Base-by-base conservation (phyloP, 2,329 filamentous ascomycete species). In the Claviceps arundinis region DNA sequence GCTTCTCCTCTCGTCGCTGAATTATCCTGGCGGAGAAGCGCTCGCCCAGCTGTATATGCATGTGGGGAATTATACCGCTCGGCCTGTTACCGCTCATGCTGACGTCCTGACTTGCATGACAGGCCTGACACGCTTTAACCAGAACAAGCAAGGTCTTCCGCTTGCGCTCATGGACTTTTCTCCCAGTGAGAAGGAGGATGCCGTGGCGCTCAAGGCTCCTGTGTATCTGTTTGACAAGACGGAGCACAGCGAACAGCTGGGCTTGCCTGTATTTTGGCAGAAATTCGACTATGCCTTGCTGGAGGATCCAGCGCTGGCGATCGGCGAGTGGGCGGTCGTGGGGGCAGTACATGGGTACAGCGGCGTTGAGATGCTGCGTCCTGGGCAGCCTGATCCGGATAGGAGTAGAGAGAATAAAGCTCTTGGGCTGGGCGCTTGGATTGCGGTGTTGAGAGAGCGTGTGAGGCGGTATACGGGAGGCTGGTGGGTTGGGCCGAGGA, bases 11-110 rank as follows among this genome's bases (percentile, higher is more conserved):
- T 95, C 89, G 0, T 84, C 87, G 14, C 80, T 94, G 53, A 98
- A 96, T 69, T 98, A 98, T 63, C 93, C 93, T 1, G 93, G 93
- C 47, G 93, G 88, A 22, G 80, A 87, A 54, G 93, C 90, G 2
- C 73, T 97, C 22, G 58, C 67, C 8, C 71, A 75, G 45, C 69
- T 85, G 41, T 72, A 76, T 54, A 55, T 57, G 47, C 58, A 69
- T 26, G 56, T 65, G 48, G 50, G 55, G 34, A 54, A 62, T 40
- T 55, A 57, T 8, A 34, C 61, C 7, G 52, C 58, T 17, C 30
- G 57, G 24, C 48, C 54, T 5, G 65, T 76, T 13, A 60, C 61
- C 41, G 72, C 82, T 43, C 82, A 86, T 60, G 78, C 81, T 47
- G 82, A 85, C 59, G 79, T 84, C 13, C 69, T 82, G 11, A 77